Base-by-base conservation (phyloP, 75 land plant genomes). In the Selaginella moellendorffii region DNA sequence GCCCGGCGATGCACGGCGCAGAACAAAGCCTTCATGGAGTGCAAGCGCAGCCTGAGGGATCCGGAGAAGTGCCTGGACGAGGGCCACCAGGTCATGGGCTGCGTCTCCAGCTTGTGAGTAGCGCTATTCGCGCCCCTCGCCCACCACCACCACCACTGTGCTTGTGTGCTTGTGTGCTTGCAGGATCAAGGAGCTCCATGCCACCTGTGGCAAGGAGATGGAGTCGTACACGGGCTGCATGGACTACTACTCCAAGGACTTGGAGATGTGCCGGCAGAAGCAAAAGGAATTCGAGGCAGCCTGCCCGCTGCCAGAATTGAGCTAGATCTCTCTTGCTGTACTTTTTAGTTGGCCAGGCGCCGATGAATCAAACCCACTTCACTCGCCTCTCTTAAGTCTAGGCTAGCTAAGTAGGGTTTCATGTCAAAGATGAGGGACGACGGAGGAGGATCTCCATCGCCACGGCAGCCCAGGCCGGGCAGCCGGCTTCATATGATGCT, bases 41-140 rank as follows among this genome's bases (percentile, higher is more conserved):
- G 95, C 76, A 88, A 88, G 82, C 75, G 75, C 70, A 72, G 68
- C 46, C 86, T 82, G 54, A 77, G 78, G 24, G 80, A 88, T 63
- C 95, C 90, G 0, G 95, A 88, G 82, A 85, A 85, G 62, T 88
- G 95, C 71, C 77, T 88, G 62, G 75, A 82, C 27, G 81, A 79
- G 69, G 95, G 95, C 52, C 82, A 71, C 51, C 30, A 81, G 36
- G 90, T 88, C 63, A 85, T 88, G 59, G 61, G 67, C n/a, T 88
- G 95, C 72, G 83, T 85, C 54, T 54, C 83, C 25, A 62, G 72
- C 36, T 63, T 88, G 90, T 88, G 73, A 82, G 83, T 42, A n/a
- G n/a, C n/a, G n/a, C n/a, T 60, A 27, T 29, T 68, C 42, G 26
- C 0, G 31, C 17, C 23, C 27, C n/a, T 29, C 0, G 18, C 68